Evolutionary conservation across 2,329 filamentous ascomycete species (phyloP), one percentile per base, ranked within the genome.

Genomic region (Epichloe uncinata): DNA sequence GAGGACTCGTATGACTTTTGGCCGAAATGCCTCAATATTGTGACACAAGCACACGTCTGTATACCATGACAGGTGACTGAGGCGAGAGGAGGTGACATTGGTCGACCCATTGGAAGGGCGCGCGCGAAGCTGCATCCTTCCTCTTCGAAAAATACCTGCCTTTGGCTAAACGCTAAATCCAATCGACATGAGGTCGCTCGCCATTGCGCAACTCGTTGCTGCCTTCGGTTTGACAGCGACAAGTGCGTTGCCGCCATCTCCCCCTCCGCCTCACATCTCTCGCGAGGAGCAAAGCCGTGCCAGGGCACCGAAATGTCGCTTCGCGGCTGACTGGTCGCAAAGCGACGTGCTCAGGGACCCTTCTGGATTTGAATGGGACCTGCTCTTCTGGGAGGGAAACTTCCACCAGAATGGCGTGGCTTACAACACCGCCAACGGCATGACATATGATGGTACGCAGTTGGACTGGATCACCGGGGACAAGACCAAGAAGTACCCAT

Each of bases 321-420:
- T 64, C 46, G 61, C 57, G 0, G 50, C 57, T 0, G 49, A 63
- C 5, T 65, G 61, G 62, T 57, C 61, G 0, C 60, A 61, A 12
- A 47, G 60, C 1, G 52, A 64, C 7, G 56, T 64, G 6, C 53
- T 69, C 5, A 47, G 55, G 13, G 52, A 60, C 6, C 55, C 65
- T 0, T 55, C 61, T 9, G 55, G 58, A 2, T 69, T 70, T 26
- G 58, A 63, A 26, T 62, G 59, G 54, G 62, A 69, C 45, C 52
- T 70, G 15, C 52, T 71, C 13, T 69, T 66, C 53, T 71, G 68
- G 68, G 69, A 72, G 52, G 69, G 66, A n/a, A 62, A 67, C 22
- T 71, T 71, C 35, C 68, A 71, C 47, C 64, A 67, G 45, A 63
- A 70, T 46, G 61, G 66, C 20, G 59, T 71, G 3, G 60, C 63